These are phyloP conservation scores for Suillus plorans DNA, from an alignment of 768 basidiomycete genomes.

Conservation along the genomic window DNA sequence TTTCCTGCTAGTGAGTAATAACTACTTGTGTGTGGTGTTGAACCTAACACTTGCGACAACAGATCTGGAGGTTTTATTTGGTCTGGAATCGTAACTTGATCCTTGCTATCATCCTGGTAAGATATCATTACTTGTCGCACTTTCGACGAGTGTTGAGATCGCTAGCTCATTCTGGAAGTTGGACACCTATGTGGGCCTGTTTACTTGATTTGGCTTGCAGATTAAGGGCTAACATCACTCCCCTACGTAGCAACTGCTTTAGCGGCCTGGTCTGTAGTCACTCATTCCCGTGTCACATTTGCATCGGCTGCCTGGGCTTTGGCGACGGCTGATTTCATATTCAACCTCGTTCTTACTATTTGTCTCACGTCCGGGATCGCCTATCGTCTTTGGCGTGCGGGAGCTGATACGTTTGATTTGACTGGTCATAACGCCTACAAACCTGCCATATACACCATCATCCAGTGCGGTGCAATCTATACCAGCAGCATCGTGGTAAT, in stretches of 20 bases:
- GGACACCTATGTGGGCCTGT: slow-evolving; percentile 1
- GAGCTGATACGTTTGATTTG: background rate
- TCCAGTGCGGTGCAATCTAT: slow-evolving; percentile 20
- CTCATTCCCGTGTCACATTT: background rate
- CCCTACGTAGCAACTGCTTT: background rate
- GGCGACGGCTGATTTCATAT: background rate
- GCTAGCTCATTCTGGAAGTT: background rate
- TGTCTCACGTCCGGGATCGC: slow-evolving; percentile 15
- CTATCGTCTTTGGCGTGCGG: slow-evolving; percentile 14
- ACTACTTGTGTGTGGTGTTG: background rate
- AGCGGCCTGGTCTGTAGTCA: background rate
- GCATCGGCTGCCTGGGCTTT: background rate
- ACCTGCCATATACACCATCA: slow-evolving; percentile 14
- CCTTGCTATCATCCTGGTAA: background rate
- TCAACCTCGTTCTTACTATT: slow-evolving; percentile 15
- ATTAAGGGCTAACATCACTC: background rate
- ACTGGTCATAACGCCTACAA: slow-evolving; percentile 7
- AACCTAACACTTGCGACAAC: background rate
- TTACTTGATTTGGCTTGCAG: background rate
- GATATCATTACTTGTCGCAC: background rate
- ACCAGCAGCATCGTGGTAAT: slow-evolving; percentile 15
- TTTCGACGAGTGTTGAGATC: background rate
- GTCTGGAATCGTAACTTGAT: slow-evolving; percentile 3
- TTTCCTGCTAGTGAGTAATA: slow-evolving; percentile 3
- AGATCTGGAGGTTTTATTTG: slow-evolving; percentile 10